phyloP scores from a whole-genome alignment of 768 basidiomycete species.

The Tylopilus rubrobrunneus region DNA sequence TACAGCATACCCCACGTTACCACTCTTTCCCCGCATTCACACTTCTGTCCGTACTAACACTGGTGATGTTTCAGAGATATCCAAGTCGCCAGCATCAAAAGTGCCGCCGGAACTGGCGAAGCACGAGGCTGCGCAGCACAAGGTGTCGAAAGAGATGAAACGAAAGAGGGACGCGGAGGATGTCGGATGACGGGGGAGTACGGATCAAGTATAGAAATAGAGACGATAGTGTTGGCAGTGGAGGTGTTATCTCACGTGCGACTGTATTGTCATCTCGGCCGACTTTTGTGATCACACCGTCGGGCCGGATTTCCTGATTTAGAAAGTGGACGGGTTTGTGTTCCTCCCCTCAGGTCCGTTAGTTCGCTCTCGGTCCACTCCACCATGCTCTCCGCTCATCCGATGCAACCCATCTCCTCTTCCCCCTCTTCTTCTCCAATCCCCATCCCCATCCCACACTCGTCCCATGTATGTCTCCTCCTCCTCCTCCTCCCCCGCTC shows the following conservation, averaged over 20 bases:
- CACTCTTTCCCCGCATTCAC: slow-evolving; percentile 13
- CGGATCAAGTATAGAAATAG: neutral
- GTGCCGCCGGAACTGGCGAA: slow-evolving; percentile 84
- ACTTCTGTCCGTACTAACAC: slow-evolving; percentile 13
- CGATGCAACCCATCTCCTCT: slow-evolving; percentile 30
- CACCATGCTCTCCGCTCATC: slow-evolving; percentile 37
- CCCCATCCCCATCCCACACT: neutral
- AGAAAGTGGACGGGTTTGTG: slow-evolving; percentile 3
- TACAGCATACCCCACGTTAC: neutral
- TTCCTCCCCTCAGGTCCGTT: neutral
- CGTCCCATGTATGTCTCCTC: neutral
- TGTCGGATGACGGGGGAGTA: slow-evolving; percentile 37
- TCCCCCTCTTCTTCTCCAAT: neutral
- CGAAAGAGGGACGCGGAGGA: slow-evolving; percentile 85
- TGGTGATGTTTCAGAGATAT: slow-evolving; percentile 59
- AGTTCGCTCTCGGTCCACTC: neutral
- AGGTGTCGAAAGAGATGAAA: slow-evolving; percentile 93
- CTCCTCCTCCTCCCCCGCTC: neutral
- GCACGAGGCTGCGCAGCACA: slow-evolving; percentile 89
- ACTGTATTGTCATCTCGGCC: slow-evolving; percentile 5
- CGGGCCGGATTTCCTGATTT: slow-evolving; percentile 21
- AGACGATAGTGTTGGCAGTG: too few species aligned
- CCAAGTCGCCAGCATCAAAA: slow-evolving; percentile 90
- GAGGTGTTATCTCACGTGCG: too few species aligned
- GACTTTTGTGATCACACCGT: slow-evolving; percentile 12